Evolutionary conservation across 345 rosid species (phyloP).

Genomic region (Bretschneidera sinensis): DNA sequence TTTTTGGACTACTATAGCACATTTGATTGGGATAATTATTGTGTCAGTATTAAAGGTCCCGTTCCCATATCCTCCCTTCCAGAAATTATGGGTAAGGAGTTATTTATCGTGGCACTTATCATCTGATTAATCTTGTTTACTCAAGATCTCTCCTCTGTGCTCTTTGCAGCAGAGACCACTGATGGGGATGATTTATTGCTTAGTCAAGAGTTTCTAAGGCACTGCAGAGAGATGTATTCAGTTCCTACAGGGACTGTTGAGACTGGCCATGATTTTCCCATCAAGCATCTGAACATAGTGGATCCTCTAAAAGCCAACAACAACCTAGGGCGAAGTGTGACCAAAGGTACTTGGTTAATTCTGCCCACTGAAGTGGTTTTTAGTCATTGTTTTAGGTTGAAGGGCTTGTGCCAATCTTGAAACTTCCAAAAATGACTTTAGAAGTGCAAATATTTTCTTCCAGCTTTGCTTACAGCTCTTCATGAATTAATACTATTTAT

Average conservation of each 20-base stretch:
- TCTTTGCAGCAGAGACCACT: slow-evolving; percentile 27
- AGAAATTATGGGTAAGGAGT: slow-evolving; percentile 43
- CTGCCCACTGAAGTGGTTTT: slow-evolving; percentile 6
- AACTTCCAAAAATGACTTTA: slow-evolving; percentile 5
- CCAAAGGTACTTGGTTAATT: slow-evolving; percentile 48
- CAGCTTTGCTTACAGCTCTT: background rate
- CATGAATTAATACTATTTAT: background rate
- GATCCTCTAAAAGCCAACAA: slow-evolving; percentile 82
- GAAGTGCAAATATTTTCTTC: background rate
- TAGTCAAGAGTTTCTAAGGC: slow-evolving; percentile 48
- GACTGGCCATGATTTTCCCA: slow-evolving; percentile 38
- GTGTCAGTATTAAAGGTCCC: slow-evolving; percentile 58
- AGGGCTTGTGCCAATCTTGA: background rate
- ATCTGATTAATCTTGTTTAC: slow-evolving; percentile 3
- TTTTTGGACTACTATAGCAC: slow-evolving; percentile 76
- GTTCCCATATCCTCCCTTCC: slow-evolving; percentile 53
- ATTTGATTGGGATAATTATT: slow-evolving; percentile 75
- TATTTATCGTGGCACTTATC: background rate
- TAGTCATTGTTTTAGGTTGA: background rate
- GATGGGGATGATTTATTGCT: slow-evolving; percentile 44
- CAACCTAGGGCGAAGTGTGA: slow-evolving; percentile 90
- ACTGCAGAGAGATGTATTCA: slow-evolving; percentile 42
- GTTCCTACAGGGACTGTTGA: slow-evolving; percentile 37
- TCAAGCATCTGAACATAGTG: slow-evolving; percentile 66
- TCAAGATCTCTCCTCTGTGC: background rate